phyloP scores from a whole-genome alignment of 495 filamentous ascomycete species.

The Podospora conica region DNA sequence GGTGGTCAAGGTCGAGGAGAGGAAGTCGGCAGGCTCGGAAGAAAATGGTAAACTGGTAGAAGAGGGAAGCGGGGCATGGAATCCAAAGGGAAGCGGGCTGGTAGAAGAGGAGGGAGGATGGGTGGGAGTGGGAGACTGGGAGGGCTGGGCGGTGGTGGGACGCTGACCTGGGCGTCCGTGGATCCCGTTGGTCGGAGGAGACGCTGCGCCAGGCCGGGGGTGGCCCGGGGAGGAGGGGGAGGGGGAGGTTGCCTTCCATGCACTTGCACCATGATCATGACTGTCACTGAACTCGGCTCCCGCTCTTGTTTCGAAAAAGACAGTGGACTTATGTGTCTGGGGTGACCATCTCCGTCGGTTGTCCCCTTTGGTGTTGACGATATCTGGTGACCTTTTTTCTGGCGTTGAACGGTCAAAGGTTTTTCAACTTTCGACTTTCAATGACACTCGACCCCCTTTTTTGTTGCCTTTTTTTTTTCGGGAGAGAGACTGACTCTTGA shows the following conservation, averaged over 20 bases:
- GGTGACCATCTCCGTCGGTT: background rate
- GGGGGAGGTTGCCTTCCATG: background rate
- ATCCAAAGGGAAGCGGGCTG: background rate
- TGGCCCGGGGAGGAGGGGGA: background rate
- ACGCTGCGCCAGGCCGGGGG: background rate
- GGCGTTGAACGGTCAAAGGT: too few species aligned
- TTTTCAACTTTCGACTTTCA: background rate
- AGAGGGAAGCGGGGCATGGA: background rate
- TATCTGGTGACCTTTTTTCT: background rate
- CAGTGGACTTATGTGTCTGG: background rate
- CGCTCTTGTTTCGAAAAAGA: background rate
- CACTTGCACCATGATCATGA: too few species aligned
- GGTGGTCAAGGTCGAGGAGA: background rate
- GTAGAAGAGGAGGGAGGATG: background rate
- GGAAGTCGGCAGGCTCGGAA: background rate
- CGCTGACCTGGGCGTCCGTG: background rate
- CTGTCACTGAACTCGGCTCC: background rate
- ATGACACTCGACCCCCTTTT: background rate
- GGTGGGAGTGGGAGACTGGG: background rate
- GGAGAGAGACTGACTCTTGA: too few species aligned
- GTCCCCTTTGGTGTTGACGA: background rate
- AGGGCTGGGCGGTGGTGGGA: background rate
- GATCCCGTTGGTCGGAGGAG: background rate
- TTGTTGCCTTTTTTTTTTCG: background rate
- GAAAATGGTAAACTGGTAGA: background rate